Percentiles rank a stretch among this genome's conserved stretches.
Conservation (phyloP, 345 rosid genomes). For the Trapa incisa region DNA sequence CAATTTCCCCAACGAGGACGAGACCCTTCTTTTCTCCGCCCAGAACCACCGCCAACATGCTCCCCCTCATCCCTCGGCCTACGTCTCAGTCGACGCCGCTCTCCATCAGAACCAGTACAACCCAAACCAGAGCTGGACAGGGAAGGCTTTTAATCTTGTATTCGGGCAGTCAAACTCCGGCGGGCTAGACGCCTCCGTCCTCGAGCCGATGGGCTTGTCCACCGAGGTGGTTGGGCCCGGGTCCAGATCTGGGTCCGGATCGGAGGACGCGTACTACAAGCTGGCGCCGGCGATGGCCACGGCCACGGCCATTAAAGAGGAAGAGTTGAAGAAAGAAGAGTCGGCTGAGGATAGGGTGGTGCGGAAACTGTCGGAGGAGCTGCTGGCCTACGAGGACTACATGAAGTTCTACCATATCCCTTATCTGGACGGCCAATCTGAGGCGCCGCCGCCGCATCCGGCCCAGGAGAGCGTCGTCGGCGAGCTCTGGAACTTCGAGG, state of each 20-base stretch:
- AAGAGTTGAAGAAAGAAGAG: conserved; percentile 13
- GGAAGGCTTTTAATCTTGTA: conserved; percentile 8
- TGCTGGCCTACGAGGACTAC: conserved; percentile 56
- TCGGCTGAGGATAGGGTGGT: conserved; percentile 30
- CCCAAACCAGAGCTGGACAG: background rate
- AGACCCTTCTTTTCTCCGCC: conserved; percentile 4
- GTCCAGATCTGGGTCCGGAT: conserved; percentile 8
- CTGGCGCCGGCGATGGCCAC: background rate
- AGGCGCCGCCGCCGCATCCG: conserved; percentile 13
- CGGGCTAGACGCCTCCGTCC: conserved; percentile 7
- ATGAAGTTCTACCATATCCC: conserved; percentile 75
- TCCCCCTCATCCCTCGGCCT: background rate
- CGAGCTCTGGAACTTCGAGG: conserved; percentile 56
- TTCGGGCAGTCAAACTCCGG: background rate
- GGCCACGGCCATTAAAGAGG: conserved; percentile 7
- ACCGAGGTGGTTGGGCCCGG: conserved; percentile 12
- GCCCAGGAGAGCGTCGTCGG: conserved; percentile 41
- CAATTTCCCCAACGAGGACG: conserved; percentile 67
- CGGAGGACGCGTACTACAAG: conserved; percentile 5
- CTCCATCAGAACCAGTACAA: conserved; percentile 1
- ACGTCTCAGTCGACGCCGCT: background rate
- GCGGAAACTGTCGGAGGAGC: conserved; percentile 51
- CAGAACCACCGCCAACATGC: background rate
- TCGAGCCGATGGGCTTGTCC: conserved; percentile 16
- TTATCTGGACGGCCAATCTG: conserved; percentile 48